Evolutionary conservation across 306 rosid species (phyloP).

Genomic region (Corylus americana): DNA sequence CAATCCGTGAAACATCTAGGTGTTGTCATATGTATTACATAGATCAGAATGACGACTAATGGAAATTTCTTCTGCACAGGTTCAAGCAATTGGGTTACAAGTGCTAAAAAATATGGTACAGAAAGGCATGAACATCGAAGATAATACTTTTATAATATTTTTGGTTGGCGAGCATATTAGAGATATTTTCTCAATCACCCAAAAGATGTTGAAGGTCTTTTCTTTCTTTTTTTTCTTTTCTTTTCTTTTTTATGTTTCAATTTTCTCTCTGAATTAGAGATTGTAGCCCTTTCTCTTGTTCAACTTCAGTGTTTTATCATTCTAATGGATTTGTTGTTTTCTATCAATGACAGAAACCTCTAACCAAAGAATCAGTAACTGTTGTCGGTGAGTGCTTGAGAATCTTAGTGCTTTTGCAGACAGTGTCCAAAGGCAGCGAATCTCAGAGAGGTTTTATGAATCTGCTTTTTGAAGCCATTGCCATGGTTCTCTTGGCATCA

Average conservation of each 20-base stretch:
- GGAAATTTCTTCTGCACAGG: conserved; percentile 51
- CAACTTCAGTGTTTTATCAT: conserved; percentile 14
- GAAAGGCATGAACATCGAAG: conserved; percentile 55
- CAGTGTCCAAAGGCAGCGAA: conserved; percentile 57
- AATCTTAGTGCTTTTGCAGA: conserved; percentile 76
- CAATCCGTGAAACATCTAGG: conserved; percentile 19
- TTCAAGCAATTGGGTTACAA: conserved; percentile 79
- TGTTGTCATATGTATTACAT: conserved; percentile 20
- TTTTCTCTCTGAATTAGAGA: conserved; percentile 9
- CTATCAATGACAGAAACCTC: conserved; percentile 57
- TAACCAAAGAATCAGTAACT: conserved; percentile 70
- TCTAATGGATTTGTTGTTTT: conserved; percentile 32
- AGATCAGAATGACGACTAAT: conserved; percentile 30
- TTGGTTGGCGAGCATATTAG: conserved; percentile 71
- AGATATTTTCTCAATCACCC: conserved; percentile 60
- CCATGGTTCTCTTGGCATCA: conserved; percentile 65
- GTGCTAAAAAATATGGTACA: conserved; percentile 71
- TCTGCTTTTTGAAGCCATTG: conserved; percentile 75
- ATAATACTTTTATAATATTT: conserved; percentile 54
- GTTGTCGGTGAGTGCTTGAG: conserved; percentile 72
- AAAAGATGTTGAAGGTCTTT: conserved; percentile 62
- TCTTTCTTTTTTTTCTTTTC: conserved; percentile 18
- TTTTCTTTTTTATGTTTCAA: conserved; percentile 15
- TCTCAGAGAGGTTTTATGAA: conserved; percentile 66
- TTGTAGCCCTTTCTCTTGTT: conserved; percentile 16